These are phyloP conservation scores for Hypoxylon fuscum DNA, from an alignment of 495 filamentous ascomycete genomes.

Conservation along the genomic window DNA sequence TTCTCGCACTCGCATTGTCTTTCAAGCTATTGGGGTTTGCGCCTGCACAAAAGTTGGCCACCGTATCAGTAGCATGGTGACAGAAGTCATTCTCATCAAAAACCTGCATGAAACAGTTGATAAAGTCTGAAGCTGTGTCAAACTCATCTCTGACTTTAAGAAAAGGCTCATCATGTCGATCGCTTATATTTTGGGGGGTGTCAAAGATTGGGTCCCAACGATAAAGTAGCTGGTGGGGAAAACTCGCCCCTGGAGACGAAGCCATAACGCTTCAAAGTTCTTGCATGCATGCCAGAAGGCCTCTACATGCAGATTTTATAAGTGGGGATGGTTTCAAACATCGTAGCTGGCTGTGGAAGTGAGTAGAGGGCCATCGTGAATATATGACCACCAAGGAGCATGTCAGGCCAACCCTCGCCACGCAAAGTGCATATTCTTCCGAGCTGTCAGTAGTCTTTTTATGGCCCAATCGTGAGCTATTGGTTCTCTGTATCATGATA, in stretches of 20 bases:
- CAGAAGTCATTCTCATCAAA: conserved; percentile 7
- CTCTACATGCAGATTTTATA: too few relatives aligned
- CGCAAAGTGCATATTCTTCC: conserved; percentile 2
- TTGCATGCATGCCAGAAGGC: background rate
- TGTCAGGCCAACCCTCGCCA: too few relatives aligned
- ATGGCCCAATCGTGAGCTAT: background rate
- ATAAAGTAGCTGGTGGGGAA: conserved; percentile 1
- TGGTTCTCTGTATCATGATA: background rate
- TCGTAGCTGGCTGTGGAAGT: too few relatives aligned
- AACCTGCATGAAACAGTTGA: background rate
- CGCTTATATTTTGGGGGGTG: background rate
- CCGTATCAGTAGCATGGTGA: conserved; percentile 6
- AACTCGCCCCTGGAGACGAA: background rate
- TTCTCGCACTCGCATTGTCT: background rate
- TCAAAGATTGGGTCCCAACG: conserved; percentile 13
- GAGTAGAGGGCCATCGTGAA: background rate
- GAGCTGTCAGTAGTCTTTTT: background rate
- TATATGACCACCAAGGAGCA: too few relatives aligned
- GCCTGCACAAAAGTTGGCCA: conserved; percentile 6
- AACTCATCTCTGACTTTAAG: background rate
- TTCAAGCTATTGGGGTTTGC: background rate
- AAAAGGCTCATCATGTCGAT: background rate
- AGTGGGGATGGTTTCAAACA: too few relatives aligned
- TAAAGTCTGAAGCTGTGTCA: background rate
- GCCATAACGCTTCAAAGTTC: background rate